Conservation (phyloP, 257 asterid genomes). For the Penstemon barbatus region DNA sequence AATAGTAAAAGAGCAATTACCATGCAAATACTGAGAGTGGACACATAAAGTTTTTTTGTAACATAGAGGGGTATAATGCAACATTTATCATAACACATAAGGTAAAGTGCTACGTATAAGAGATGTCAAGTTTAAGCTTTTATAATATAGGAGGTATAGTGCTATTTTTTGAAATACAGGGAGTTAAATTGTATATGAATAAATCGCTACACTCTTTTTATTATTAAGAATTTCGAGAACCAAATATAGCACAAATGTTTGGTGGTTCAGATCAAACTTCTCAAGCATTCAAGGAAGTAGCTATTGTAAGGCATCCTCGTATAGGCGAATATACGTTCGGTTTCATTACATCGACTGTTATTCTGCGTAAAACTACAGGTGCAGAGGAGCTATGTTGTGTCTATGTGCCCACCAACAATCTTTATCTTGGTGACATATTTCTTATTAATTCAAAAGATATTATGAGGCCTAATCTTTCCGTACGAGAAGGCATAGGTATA, state of each 20-base stretch:
- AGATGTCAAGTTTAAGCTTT: too few species aligned
- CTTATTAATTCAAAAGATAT: constrained; percentile 72
- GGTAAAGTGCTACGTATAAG: too few species aligned
- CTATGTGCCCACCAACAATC: constrained; percentile 84
- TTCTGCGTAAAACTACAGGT: constrained; percentile 60
- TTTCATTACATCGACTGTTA: constrained; percentile 69
- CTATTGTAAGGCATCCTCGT: constrained; percentile 75
- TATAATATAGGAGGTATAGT: too few species aligned
- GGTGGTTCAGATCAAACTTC: constrained; percentile 55
- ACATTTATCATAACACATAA: too few species aligned
- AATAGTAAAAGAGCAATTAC: too few species aligned
- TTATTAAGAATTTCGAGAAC: too few species aligned
- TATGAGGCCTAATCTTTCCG: constrained; percentile 75
- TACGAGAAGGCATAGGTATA: constrained; percentile 82
- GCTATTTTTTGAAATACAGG: too few species aligned
- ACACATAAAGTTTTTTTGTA: too few species aligned
- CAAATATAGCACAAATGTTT: neutral
- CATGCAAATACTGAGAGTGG: too few species aligned
- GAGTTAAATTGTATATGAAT: too few species aligned
- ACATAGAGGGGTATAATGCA: too few species aligned
- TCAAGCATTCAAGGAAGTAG: constrained; percentile 90
- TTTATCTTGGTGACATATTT: constrained; percentile 81
- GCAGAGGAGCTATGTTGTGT: constrained; percentile 82
- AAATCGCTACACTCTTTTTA: too few species aligned
- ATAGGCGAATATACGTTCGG: constrained; percentile 80